A percentile compares a stretch with the other conserved stretches of the same genome.
These are phyloP conservation scores for Venturia carpophila DNA, from an alignment of 2,329 filamentous ascomycete genomes.

Conservation along the genomic window DNA sequence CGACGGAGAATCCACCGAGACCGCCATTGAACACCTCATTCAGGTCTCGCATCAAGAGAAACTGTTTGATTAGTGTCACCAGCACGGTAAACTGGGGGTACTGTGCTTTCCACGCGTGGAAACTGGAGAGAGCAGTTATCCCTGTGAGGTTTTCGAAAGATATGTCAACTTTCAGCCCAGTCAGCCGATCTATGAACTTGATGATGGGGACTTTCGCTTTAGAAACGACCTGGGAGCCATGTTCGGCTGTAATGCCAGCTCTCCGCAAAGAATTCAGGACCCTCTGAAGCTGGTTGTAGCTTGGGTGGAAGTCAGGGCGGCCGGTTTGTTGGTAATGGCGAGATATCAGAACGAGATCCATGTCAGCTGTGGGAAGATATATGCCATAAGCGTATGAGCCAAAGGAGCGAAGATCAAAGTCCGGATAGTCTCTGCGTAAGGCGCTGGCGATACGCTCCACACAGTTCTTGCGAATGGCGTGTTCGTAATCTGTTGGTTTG, in stretches of 20 bases:
- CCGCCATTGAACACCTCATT: slow-evolving; percentile 91
- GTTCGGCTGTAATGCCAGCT: background rate
- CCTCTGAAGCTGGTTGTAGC: slow-evolving; percentile 36
- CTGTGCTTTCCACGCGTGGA: slow-evolving; percentile 66
- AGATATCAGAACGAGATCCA: slow-evolving; percentile 81
- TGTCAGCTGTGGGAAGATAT: slow-evolving; percentile 74
- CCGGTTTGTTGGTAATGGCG: slow-evolving; percentile 16
- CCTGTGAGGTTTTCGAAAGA: slow-evolving; percentile 91
- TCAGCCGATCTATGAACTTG: slow-evolving; percentile 76
- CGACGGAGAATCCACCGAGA: slow-evolving; percentile 87
- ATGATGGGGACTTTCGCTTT: slow-evolving; percentile 81
- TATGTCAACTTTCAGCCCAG: slow-evolving; percentile 78
- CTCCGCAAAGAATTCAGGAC: background rate
- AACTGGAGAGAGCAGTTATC: slow-evolving; percentile 70
- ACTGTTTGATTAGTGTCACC: slow-evolving; percentile 86
- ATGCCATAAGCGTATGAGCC: slow-evolving; percentile 86
- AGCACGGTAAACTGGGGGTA: slow-evolving; percentile 82
- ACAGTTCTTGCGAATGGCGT: slow-evolving; percentile 63
- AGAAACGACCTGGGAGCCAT: slow-evolving; percentile 55
- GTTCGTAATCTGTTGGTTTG: slow-evolving; percentile 67
- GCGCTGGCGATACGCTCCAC: slow-evolving; percentile 58
- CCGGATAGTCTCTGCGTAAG: slow-evolving; percentile 50
- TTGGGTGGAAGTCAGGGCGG: background rate
- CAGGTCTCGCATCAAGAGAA: slow-evolving; percentile 76
- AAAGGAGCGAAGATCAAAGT: slow-evolving; percentile 64